Evolutionary conservation across 495 filamentous ascomycete genomes (phyloP), one percentile per base, ranked within the genome.

Genomic region (Sphaerosporella brunnea): DNA sequence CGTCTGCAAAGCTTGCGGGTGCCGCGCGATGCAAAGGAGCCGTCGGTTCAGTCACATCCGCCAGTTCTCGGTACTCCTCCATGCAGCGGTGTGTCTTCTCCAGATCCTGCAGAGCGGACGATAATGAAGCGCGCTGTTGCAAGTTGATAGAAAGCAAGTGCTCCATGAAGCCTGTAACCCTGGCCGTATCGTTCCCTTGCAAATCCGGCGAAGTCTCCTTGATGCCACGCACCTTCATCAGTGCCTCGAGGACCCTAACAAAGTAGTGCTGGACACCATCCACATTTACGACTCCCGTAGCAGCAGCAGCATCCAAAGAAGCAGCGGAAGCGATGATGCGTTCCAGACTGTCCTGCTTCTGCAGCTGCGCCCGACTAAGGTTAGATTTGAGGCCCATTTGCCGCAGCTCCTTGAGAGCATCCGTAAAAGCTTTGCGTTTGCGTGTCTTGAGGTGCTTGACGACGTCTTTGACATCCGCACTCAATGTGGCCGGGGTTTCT

Each of bases 401-500:
- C 19, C 84, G 75, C 1, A 95, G 63, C 4, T 71, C 72, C 56
- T 80, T 84, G 47, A 99, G 65, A 0, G 80, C 84, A 52, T 96
- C 88, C 0, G 82, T 78, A 52, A 88, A 90, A 11, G 94, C 74
- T 53, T 81, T 85, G n/a, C 84, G 77, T 64, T 99, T 99, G 46
- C 82, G 71, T 0, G 75, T 73, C 65, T 93, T 94, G 50, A 96
- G 73, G 63, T 95, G 83, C 54, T 83, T 82, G 26, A 94, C 75
- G 4, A 70, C 51, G 1, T 78, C 71, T 54, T 83, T 84, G 56
- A 86, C 94, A 4, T 93, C 84, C 21, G 87, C 79, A 0, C 73
- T 93, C 20, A 87, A 60, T 2, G 68, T 68, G 5, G 72, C 64
- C 2, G 88, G 92, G 0, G 87, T 99, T 48, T 81, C 77, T 44